Evolutionary conservation across 208 protist genomes (phyloP).

Genomic region (Trypanosoma mega): DNA sequence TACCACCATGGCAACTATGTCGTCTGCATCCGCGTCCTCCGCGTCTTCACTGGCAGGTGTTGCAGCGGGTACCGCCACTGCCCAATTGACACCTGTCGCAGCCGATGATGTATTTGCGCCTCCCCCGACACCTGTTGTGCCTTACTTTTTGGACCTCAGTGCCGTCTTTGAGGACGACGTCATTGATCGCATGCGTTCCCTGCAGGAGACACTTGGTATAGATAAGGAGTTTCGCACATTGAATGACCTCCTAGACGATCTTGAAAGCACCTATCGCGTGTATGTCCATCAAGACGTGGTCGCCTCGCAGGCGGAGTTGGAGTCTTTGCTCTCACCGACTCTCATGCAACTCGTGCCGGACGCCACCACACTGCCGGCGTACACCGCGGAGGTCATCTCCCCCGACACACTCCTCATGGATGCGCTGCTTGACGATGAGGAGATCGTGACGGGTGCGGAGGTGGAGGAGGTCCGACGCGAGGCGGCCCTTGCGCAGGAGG

Average conservation of each 20-base stretch:
- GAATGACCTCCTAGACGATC: constrained; percentile 66
- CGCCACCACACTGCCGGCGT: constrained; percentile 71
- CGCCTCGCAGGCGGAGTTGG: constrained; percentile 66
- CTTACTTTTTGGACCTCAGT: constrained; percentile 73
- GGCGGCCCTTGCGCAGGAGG: constrained; percentile 34
- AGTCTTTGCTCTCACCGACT: constrained; percentile 76
- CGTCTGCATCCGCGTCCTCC: not conserved
- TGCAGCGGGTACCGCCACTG: not conserved
- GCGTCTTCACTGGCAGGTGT: not conserved
- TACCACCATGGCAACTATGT: not conserved
- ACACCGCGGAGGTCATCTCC: constrained; percentile 58
- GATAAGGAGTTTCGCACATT: constrained; percentile 70
- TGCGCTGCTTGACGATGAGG: constrained; percentile 43
- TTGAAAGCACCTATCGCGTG: constrained; percentile 51
- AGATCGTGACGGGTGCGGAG: constrained; percentile 40
- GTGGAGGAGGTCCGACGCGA: constrained; percentile 53
- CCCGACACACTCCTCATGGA: constrained; percentile 67
- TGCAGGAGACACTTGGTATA: constrained; percentile 66
- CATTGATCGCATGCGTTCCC: constrained; percentile 58
- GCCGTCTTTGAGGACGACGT: constrained; percentile 71
- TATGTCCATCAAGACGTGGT: constrained; percentile 73
- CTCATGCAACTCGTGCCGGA: constrained; percentile 83
- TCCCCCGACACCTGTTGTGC: constrained; percentile 33
- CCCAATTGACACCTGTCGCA: too few relatives aligned
- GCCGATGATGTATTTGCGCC: constrained; percentile 22